Evolutionary conservation across 2,329 filamentous ascomycete species (phyloP).

Genomic region (Arthrobotrys pseudoclavata): DNA sequence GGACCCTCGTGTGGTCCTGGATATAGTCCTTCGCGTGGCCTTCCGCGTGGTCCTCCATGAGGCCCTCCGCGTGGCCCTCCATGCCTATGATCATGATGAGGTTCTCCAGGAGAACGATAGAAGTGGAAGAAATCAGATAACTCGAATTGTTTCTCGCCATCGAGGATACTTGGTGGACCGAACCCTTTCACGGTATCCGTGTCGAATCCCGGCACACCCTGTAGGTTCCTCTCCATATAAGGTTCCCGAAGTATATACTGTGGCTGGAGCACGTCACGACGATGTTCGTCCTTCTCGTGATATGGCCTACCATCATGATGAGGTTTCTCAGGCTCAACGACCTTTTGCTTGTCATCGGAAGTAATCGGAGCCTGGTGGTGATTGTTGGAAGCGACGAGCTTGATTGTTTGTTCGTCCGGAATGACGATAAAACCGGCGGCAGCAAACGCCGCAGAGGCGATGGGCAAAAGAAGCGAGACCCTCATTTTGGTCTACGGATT

Average conservation of each 20-base stretch:
- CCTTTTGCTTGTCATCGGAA: slow-evolving; percentile 34
- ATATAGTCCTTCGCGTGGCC: background rate
- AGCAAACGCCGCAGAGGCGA: slow-evolving; percentile 48
- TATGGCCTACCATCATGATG: slow-evolving; percentile 5
- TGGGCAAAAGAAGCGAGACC: slow-evolving; percentile 55
- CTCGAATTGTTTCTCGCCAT: background rate
- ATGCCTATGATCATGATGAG: too few species aligned
- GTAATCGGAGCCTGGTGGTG: slow-evolving; percentile 49
- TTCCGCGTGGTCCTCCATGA: background rate
- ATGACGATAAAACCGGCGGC: slow-evolving; percentile 46
- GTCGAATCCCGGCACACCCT: background rate
- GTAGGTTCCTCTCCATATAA: background rate
- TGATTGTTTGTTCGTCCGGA: slow-evolving; percentile 42
- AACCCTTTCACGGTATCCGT: slow-evolving; percentile 21
- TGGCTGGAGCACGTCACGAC: slow-evolving; percentile 16
- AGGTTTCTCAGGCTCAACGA: slow-evolving; percentile 10
- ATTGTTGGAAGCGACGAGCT: slow-evolving; percentile 32
- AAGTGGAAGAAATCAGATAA: slow-evolving; percentile 14
- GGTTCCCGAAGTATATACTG: slow-evolving; percentile 41
- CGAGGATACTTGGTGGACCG: slow-evolving; percentile 1
- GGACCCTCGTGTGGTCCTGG: background rate
- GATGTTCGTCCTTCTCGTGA: slow-evolving; percentile 22
- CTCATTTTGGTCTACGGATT: slow-evolving; percentile 38
- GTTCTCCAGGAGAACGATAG: slow-evolving; percentile 31
- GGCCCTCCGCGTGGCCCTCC: background rate